Evolutionary conservation across 129 eudicot species (phyloP).

Genomic region (Lactuca sativa): DNA sequence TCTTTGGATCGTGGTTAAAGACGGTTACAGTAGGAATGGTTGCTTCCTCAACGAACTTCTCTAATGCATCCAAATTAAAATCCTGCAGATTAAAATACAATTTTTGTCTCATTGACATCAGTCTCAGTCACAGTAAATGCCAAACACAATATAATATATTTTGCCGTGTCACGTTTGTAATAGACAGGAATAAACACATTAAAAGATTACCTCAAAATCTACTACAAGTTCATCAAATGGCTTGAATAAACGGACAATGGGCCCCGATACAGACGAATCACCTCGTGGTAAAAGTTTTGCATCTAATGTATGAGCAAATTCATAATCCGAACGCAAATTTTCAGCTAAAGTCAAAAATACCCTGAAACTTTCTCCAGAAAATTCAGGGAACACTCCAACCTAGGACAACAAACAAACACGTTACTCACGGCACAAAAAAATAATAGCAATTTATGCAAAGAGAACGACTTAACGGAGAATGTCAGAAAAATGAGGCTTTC

Average conservation of each 20-base stretch:
- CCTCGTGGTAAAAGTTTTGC: constrained; percentile 83
- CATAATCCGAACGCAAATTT: constrained; percentile 65
- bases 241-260: constrained; percentile 77
- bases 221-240: constrained; percentile 93
- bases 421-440: neutral
- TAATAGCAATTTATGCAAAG: neutral
- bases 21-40: constrained; percentile 70
- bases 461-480: neutral
- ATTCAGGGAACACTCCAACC: constrained; percentile 93
- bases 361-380: constrained; percentile 72
- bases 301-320: constrained; percentile 75
- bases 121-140: neutral
- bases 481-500: neutral
- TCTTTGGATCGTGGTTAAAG: constrained; percentile 68
- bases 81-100: constrained; percentile 44
- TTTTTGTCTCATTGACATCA: neutral
- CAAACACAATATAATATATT: neutral
- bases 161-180: neutral
- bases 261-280: constrained; percentile 65
- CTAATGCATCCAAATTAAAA: constrained; percentile 63
- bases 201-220: constrained; percentile 61
- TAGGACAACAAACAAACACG: constrained; percentile 26
- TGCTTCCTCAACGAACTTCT: constrained; percentile 73
- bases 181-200: no score
- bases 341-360: constrained; percentile 70